Base-by-base conservation (phyloP, 2,329 filamentous ascomycete genomes). In the Atkinsonella hypoxylon region DNA sequence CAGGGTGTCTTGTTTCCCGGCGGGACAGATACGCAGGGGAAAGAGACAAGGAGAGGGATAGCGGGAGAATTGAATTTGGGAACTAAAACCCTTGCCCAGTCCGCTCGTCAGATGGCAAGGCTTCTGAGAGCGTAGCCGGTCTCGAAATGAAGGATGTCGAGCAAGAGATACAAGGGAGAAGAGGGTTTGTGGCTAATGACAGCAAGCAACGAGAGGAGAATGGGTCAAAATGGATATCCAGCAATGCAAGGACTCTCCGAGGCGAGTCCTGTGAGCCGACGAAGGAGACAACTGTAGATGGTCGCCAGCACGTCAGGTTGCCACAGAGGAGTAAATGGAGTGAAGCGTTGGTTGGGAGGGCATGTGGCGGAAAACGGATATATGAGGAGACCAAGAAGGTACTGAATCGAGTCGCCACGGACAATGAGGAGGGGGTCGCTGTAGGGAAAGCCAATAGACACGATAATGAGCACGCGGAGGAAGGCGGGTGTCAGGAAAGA, bases 301-400 rank as follows among this genome's bases (percentile, higher is more conserved):
- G 9, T 36, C 5, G 26, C 12, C 12, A 46, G 38, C 15, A 5
- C 38, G 30, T 17, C 41, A 26, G 36, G 36, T 15, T n/a, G n/a
- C n/a, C n/a, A 32, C 45, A 31, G 36, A 41, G 13, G 36, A 32
- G 36, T n/a, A 49, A 13, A 46, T 15, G 26, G 4, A 10, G n/a
- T 40, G 22, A 34, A 31, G 39, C 36, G 4, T 50, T n/a, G 20
- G 22, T 41, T 17, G 36, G 38, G 47, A 47, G 46, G 26, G 30
- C 51, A 57, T 54, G 55, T 52, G 58, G 58, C 54, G 55, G 49
- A 54, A 41, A 58, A 57, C 54, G 59, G 53, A 57, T 60, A 61
- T 61, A 61, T 60, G 56, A 60, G 54, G 53, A 36, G 15, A 15
- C 34, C 34, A 5, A 8, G 13, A 15, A 15, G 34, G 34, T 4